These are phyloP conservation scores for Mrakiaceae sp. DNA, from an alignment of 1,284 basidiomycete genomes.

Conservation along the genomic window DNA sequence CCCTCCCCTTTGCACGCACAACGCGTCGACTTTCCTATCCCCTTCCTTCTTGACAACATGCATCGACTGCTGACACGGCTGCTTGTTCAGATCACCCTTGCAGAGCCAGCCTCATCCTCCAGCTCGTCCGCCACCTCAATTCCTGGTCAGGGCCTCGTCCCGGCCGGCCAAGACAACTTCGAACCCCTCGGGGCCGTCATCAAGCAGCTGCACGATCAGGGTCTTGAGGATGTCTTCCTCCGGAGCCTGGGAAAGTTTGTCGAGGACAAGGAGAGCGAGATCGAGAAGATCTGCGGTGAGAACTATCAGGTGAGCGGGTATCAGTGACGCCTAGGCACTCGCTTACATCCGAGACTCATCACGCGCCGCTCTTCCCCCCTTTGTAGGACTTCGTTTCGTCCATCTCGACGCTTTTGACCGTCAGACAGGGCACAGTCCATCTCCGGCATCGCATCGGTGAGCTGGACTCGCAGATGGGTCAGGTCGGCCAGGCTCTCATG, in stretches of 20 bases:
- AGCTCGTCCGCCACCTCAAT: neutral
- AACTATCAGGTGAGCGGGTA: slow-evolving; percentile 61
- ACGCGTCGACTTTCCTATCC: neutral
- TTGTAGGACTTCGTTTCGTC: slow-evolving; percentile 80
- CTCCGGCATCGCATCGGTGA: slow-evolving; percentile 44
- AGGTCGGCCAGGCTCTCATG: slow-evolving; percentile 67
- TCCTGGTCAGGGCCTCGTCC: neutral
- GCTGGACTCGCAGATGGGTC: slow-evolving; percentile 45
- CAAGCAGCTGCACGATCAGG: slow-evolving; percentile 79
- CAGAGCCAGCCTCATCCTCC: neutral
- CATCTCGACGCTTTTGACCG: slow-evolving; percentile 86
- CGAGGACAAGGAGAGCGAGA: slow-evolving; percentile 86
- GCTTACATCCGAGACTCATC: neutral
- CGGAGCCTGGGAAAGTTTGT: slow-evolving; percentile 76
- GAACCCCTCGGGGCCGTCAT: slow-evolving; percentile 87
- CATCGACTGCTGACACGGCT: neutral
- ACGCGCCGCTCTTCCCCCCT: neutral
- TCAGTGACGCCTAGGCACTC: neutral
- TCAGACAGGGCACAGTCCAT: slow-evolving; percentile 57
- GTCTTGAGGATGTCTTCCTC: slow-evolving; percentile 84
- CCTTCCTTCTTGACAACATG: too few relatives aligned
- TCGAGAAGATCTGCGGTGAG: slow-evolving; percentile 86
- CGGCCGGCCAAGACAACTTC: slow-evolving; percentile 52
- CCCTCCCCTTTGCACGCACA: neutral
- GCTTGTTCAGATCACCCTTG: slow-evolving; percentile 6